Evolutionary conservation across 306 rosid species (phyloP), one percentile per base, ranked within the genome.

Genomic region (Alnus rubra): DNA sequence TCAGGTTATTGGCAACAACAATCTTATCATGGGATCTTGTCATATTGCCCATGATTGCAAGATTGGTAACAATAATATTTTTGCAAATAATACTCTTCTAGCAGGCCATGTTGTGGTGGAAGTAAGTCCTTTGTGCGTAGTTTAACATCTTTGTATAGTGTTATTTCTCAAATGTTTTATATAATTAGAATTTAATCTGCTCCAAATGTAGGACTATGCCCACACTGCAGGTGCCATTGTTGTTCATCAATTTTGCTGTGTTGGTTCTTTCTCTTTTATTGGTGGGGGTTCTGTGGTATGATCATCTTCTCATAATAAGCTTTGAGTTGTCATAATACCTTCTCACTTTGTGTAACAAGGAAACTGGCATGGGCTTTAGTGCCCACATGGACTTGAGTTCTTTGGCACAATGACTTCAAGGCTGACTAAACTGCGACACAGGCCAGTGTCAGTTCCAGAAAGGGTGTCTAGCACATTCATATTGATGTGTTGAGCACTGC

Each of bases 41-140:
- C 99, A 91, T 86, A 89, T 95, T 81, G 99, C 99, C 78, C 98
- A 93, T 76, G 98, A 95, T 79, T 95, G 98, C 88, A 95, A 93
- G 87, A 75, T 95, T 58, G 97, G 99, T 35, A 86, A 81, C 87
- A 74, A 79, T 81, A 88, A 89, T 79, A 93, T 95, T 81, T 88
- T 95, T 82, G 99, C 98, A 19, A 95, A 95, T 69, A 89, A 80
- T 71, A 95, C 99, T 55, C 95, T 91, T 76, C 89, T 95, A 45
- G 99, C 93, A 52, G 98, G 99, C 52, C 98, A 91, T 82, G 97
- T 95, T 39, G 88, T 86, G 82, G 94, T 93, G 81, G 99, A 89
- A 83, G 98, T 92, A 84, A 86, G 93, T 74, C 63, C 74, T 82
- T 73, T 33, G 19, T 77, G 12, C 47, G 33, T 7, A 39, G 35